These are phyloP conservation scores for Collybiopsis luxurians DNA, from an alignment of 768 basidiomycete genomes.

Conservation along the genomic window DNA sequence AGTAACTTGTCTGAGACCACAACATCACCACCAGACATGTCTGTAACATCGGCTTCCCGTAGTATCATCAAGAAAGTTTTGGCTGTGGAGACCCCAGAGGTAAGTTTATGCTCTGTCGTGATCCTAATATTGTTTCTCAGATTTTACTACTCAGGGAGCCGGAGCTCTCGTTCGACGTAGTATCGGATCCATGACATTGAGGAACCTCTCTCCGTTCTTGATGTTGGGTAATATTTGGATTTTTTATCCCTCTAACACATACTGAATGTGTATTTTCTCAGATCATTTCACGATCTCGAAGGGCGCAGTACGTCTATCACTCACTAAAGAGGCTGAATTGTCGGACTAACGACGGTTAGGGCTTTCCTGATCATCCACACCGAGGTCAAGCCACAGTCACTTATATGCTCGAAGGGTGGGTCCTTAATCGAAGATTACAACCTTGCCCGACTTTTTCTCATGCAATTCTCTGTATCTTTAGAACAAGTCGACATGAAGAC, in stretches of 20 bases:
- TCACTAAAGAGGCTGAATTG: background rate
- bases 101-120: slow-evolving; percentile 18
- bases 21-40: slow-evolving; percentile 20
- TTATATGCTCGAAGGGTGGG: slow-evolving; percentile 82
- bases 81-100: slow-evolving; percentile 74
- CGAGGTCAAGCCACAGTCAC: slow-evolving; percentile 87
- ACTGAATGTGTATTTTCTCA: no score
- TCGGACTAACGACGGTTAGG: slow-evolving; percentile 35
- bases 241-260: no score
- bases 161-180: slow-evolving; percentile 84
- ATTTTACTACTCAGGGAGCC: slow-evolving; percentile 50
- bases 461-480: slow-evolving; percentile 16
- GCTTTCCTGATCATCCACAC: slow-evolving; percentile 93
- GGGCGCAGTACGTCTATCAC: slow-evolving; percentile 54
- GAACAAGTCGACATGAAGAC: slow-evolving; percentile 84
- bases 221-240: slow-evolving; percentile 60
- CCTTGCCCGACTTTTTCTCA: no score
- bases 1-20: background rate
- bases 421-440: no score
- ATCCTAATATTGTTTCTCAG: background rate
- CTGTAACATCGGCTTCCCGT: slow-evolving; percentile 49
- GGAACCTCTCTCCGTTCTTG: slow-evolving; percentile 88
- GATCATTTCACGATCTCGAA: slow-evolving; percentile 74
- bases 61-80: slow-evolving; percentile 74
- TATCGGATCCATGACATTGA: slow-evolving; percentile 72